Conservation (phyloP, 306 rosid species). For the apple (Malus domestica) region ASM211411v1 NC_041803.1:49767501-49768000, state of each 20-base stretch:
- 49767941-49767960: background rate
- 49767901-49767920: background rate
- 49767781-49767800: background rate
- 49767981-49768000: background rate
- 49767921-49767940: too few species aligned
- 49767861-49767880: background rate
- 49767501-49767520: conserved; percentile 33
- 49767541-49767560: conserved; percentile 57
- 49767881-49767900: too few species aligned
- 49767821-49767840: background rate
- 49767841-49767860: background rate
- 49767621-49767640: background rate
- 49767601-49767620: conserved; percentile 5
- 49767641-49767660: background rate
- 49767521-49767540: conserved; percentile 43
- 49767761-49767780: background rate
- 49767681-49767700: background rate
- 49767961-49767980: background rate
- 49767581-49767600: conserved; percentile 5
- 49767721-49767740: background rate
- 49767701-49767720: background rate
- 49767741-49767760: background rate
- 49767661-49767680: background rate
- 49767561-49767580: background rate
- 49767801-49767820: background rate